These are phyloP conservation scores for Metschnikowia gruessii DNA, from an alignment of 805 yeast genomes.

Conservation along the genomic window DNA sequence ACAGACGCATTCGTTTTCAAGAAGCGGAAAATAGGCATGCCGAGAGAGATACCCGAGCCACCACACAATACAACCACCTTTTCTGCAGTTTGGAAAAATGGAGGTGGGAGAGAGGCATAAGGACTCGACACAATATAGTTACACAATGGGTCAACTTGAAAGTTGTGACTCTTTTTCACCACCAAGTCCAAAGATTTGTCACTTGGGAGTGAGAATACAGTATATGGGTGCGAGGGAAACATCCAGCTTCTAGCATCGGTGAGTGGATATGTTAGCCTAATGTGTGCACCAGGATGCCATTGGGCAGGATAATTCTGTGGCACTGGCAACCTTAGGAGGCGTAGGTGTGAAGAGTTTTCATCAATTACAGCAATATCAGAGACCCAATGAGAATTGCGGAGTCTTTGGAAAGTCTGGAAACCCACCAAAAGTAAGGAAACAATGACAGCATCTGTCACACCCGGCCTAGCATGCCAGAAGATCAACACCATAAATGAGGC, in stretches of 20 bases:
- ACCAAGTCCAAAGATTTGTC: constrained; percentile 43
- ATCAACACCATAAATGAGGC: constrained; percentile 45
- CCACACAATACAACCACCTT: constrained; percentile 59
- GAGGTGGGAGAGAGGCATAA: constrained; percentile 43
- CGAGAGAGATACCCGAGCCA: constrained; percentile 71
- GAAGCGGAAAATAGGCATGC: constrained; percentile 49
- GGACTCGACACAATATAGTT: constrained; percentile 26
- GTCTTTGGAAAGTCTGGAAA: constrained; percentile 37
- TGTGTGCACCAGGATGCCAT: constrained; percentile 56
- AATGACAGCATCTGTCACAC: constrained; percentile 41
- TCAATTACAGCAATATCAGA: constrained; percentile 19
- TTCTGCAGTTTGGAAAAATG: constrained; percentile 48
- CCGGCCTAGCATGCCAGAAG: constrained; percentile 69
- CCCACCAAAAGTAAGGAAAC: constrained; percentile 25
- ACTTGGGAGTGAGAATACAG: constrained; percentile 47
- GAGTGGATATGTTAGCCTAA: constrained; percentile 32
- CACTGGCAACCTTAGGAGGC: constrained; percentile 21
- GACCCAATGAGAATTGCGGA: constrained; percentile 18
- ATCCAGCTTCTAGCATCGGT: constrained; percentile 30
- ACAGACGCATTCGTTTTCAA: constrained; percentile 24
- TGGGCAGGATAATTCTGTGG: constrained; percentile 21
- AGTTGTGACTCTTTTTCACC: constrained; percentile 38
- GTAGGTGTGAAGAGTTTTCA: constrained; percentile 18
- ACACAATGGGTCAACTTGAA: constrained; percentile 12
- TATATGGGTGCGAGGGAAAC: constrained; percentile 65